Evolutionary conservation across 345 rosid species (phyloP), one percentile per base, ranked within the genome.

Genomic region (Anacardium occidentale): DNA sequence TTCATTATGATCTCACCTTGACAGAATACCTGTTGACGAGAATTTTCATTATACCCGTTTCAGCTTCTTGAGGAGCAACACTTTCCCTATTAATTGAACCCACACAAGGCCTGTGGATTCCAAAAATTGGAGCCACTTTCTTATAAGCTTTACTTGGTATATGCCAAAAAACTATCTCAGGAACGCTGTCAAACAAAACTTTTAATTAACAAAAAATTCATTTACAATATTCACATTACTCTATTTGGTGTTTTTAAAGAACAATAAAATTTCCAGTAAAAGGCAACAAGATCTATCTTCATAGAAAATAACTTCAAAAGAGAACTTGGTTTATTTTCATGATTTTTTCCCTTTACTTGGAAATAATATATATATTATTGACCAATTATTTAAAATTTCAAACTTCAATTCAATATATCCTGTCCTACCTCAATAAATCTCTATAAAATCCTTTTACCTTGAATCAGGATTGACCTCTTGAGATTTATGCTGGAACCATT

Each of bases 101-200:
- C 0, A 89, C 91, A 17, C 97, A 95, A 64, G 97, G 97, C 78
- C 78, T 83, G 66, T 42, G 64, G 57, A 95, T 77, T 74, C 80
- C 53, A 29, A 77, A 72, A 81, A 4, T 3, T 17, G 98, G 97
- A 72, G 99, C 94, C 70, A 95, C 98, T 64, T 83, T 78, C 78
- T 82, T 70, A 74, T 79, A 92, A 74, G 93, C 92, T 78, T 82
- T 84, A 78, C 91, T 89, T 1, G 98, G 99, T 84, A 92, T 85
- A 51, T 95, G 99, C 98, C 97, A 95, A 79, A 95, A 91, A 54
- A 95, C 75, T 55, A 95, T 65, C 86, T 95, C 98, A 18, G 94
- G 96, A 57, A 91, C 83, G 62, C 99, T 87, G 85, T 22, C 6
- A 21, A 66, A 25, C 12, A 26, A 71, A 29, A 55, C 54, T 66